Conservation (phyloP, 129 eudicot species). For the Flaveria ramosissima region DNA sequence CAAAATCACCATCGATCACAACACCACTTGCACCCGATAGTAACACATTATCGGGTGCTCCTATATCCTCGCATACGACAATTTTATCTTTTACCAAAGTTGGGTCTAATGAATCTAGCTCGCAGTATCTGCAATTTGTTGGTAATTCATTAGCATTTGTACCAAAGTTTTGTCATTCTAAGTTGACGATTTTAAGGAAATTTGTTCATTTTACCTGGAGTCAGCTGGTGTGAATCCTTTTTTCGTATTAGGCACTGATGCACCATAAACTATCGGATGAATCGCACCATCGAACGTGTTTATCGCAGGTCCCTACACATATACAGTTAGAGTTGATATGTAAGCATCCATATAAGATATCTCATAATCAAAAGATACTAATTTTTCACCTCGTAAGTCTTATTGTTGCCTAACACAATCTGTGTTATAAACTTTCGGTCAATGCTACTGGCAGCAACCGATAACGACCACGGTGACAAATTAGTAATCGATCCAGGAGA, state of each 20-base stretch:
- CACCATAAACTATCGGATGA: conserved; percentile 45
- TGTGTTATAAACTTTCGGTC: conserved; percentile 44
- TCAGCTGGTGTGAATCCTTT: conserved; percentile 30
- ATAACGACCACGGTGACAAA: conserved; percentile 54
- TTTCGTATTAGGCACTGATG: conserved; percentile 42
- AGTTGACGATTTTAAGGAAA: neutral
- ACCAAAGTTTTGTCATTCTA: neutral
- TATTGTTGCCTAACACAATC: conserved; percentile 46
- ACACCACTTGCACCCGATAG: conserved; percentile 36
- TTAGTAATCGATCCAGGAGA: conserved; percentile 28
- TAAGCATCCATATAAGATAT: neutral
- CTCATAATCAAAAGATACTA: neutral
- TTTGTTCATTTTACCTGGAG: conserved; percentile 39
- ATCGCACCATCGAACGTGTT: conserved; percentile 42
- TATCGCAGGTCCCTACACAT: conserved; percentile 39
- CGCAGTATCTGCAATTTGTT: conserved; percentile 32
- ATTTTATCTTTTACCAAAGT: conserved; percentile 32
- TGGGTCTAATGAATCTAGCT: conserved; percentile 33
- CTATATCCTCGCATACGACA: conserved; percentile 35
- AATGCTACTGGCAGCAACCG: conserved; percentile 58
- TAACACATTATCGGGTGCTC: conserved; percentile 15
- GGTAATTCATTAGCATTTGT: neutral
- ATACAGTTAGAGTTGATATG: neutral
- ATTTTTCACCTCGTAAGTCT: conserved; percentile 34
- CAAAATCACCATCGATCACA: conserved; percentile 34